Base-by-base conservation (phyloP, 768 basidiomycete species). In the Candolleomyces aberdarensis region DNA sequence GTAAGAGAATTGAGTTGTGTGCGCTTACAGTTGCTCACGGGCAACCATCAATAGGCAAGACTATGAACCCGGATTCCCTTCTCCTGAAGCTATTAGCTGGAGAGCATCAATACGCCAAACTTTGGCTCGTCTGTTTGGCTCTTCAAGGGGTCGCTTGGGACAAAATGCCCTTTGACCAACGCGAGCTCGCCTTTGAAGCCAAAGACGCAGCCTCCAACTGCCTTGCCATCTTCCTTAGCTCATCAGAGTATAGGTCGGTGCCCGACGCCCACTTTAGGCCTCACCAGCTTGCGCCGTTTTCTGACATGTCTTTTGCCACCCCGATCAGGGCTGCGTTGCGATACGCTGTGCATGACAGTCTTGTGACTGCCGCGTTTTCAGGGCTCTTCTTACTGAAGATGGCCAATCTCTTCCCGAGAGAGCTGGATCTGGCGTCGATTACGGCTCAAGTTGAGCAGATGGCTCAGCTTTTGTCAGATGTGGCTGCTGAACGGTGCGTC, bases 111-210 rank as follows among this genome's bases (percentile, higher is more conserved):
- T 95, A 96, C 70, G 92, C 95, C 31, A 96, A 96, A 71, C 80
- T 98, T 5, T 97, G 95, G 95, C 84, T 96, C 36, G 89, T 95
- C 20, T 97, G 95, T 70, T 89, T 96, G 22, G 94, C 94, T 13
- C 77, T 98, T 50, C 85, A 95, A 61, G 95, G 95, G 17, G 91
- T 90, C 26, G 86, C 91, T 5, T 98, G 94, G 95, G 94, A 97
- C 69, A 95, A 94, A 74, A 93, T 97, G 89, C 87, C 93, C 3
- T 93, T 91, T 62, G 95, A 97, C 72, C 95, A 96, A 70, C 87
- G 94, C 43, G 95, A 96, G 71, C 81, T 96, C 50, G 94, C 94
- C 3, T 96, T 96, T 78, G 92, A 96, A 68, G 95, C 94, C 29
- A 96, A 95, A 75, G 93, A 96, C 68, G 91, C 94, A 0, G 95